A percentile compares a stretch with the other conserved stretches of the same genome.
Evolutionary conservation across 768 basidiomycete genomes (phyloP).

Genomic region (Psilocybe subaeruginosa): DNA sequence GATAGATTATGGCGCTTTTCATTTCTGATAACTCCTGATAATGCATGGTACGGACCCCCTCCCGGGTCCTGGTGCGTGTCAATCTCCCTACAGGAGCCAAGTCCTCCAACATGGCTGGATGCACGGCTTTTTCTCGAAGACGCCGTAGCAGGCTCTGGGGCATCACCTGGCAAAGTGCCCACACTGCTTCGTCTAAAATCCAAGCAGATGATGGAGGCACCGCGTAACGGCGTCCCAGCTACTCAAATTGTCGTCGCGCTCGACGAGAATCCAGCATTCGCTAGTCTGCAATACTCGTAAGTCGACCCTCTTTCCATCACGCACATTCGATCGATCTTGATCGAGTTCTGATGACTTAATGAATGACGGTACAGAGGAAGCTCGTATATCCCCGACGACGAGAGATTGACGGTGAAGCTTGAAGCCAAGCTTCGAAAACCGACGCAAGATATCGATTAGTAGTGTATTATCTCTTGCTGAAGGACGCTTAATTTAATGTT

Average conservation of each 20-base stretch:
- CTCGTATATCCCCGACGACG: slow-evolving; percentile 44
- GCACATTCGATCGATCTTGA: background rate
- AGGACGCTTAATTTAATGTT: no score
- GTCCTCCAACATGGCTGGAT: slow-evolving; percentile 62
- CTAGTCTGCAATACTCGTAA: slow-evolving; percentile 38
- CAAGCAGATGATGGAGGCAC: slow-evolving; percentile 32
- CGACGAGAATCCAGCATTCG: slow-evolving; percentile 21
- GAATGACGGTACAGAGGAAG: slow-evolving; percentile 33
- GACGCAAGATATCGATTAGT: slow-evolving; percentile 17
- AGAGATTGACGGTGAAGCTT: slow-evolving; percentile 38
- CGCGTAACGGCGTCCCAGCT: slow-evolving; percentile 19
- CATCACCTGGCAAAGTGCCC: slow-evolving; percentile 22
- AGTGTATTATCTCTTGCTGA: background rate
- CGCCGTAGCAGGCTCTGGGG: background rate
- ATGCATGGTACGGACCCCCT: slow-evolving; percentile 23
- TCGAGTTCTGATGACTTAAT: background rate
- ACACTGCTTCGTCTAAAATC: slow-evolving; percentile 41
- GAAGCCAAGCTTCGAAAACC: slow-evolving; percentile 47
- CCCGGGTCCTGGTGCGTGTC: slow-evolving; percentile 53
- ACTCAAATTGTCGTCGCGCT: slow-evolving; percentile 20
- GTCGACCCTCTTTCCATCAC: slow-evolving; percentile 21
- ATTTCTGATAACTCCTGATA: slow-evolving; percentile 35
- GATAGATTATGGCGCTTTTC: slow-evolving; percentile 59
- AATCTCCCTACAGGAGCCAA: slow-evolving; percentile 55
- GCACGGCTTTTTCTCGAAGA: slow-evolving; percentile 40